A percentile compares a stretch with the other conserved stretches of the same genome.
These are phyloP conservation scores for Trichoderma sp. DNA, from an alignment of 2,329 filamentous ascomycete species.

Conservation along the genomic window DNA sequence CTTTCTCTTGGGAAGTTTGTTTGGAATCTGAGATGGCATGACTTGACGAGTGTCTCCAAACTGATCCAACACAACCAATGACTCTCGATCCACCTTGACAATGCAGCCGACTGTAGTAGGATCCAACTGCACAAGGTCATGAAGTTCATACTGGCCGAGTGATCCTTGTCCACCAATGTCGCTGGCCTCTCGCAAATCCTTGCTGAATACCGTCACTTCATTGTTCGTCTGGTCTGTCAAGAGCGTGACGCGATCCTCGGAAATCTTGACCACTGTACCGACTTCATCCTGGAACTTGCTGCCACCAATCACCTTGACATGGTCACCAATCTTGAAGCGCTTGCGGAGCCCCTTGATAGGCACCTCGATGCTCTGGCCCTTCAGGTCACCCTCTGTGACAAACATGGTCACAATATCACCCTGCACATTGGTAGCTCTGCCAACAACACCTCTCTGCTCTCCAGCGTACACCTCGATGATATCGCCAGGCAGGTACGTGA, in stretches of 20 bases:
- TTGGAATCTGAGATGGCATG: constrained; percentile 87
- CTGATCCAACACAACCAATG: constrained; percentile 85
- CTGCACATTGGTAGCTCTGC: constrained; percentile 80
- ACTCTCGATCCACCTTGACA: constrained; percentile 93
- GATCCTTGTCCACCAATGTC: constrained; percentile 84
- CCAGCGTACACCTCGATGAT: constrained; percentile 95
- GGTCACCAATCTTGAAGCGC: constrained; percentile 87
- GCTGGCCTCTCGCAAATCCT: constrained; percentile 88
- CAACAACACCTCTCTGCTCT: constrained; percentile 88
- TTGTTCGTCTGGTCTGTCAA: constrained; percentile 89
- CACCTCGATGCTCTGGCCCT: constrained; percentile 84
- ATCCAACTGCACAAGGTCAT: constrained; percentile 92
- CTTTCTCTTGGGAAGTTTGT: constrained; percentile 79
- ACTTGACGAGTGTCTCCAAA: constrained; percentile 78
- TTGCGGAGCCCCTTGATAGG: constrained; percentile 91
- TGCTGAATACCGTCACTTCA: constrained; percentile 97
- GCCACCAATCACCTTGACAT: constrained; percentile 97
- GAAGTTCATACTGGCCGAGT: constrained; percentile 85
- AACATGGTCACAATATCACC: constrained; percentile 88
- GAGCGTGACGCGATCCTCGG: constrained; percentile 87
- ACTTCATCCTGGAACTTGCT: constrained; percentile 94
- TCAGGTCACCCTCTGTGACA: constrained; percentile 78
- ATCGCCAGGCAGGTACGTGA: constrained; percentile 87
- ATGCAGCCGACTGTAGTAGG: constrained; percentile 89
- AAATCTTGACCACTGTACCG: constrained; percentile 93